Base-by-base conservation (phyloP, 257 asterid species). In the Nicotiana paniculata region DNA sequence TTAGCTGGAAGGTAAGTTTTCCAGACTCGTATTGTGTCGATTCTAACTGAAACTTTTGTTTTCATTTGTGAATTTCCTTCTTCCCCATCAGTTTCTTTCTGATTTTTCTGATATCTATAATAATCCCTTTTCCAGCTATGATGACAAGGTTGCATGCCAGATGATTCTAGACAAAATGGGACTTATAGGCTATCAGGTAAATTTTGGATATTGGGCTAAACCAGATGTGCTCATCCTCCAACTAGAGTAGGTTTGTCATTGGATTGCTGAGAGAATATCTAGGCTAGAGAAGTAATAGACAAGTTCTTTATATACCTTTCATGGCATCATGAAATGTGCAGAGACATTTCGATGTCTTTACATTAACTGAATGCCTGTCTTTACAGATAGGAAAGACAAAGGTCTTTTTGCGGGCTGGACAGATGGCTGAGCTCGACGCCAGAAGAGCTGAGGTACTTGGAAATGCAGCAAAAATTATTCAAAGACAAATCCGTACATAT, bases 361-460 rank as follows among this genome's bases (percentile, higher is more conserved):
- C 62, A 30, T 33, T 8, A 32, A 12, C 58, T 33, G 30, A 63
- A 48, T 87, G 66, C 80, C 81, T 69, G 80, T 84, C 8, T 86
- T 85, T 90, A 87, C 97, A 96, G 99, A 91, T 95, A 82, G 99
- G 99, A 83, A 96, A 89, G 90, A 90, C 98, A 46, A 96, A 96
- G 92, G 97, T 95, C 84, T 96, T 96, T 90, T 89, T 96, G 76
- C 92, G 99, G 82, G 99, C 99, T 88, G 99, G 99, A 84, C 99
- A 96, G 91, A 96, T 96, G 99, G 99, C 99, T 69, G 98, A 95
- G 90, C 92, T 96, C 68, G 99, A 96, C 84, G 94, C 98, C 62
- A 93, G 92, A 86, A 91, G 99, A 90, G 95, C 98, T 58, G 98
- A 91, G 92, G 98, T 96, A 83, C 97, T 95, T 85, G 98, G 98